Percentiles rank a stretch among this genome's conserved stretches.
Evolutionary conservation across 2,329 filamentous ascomycete genomes (phyloP).

Genomic region (Fusarium poae): DNA sequence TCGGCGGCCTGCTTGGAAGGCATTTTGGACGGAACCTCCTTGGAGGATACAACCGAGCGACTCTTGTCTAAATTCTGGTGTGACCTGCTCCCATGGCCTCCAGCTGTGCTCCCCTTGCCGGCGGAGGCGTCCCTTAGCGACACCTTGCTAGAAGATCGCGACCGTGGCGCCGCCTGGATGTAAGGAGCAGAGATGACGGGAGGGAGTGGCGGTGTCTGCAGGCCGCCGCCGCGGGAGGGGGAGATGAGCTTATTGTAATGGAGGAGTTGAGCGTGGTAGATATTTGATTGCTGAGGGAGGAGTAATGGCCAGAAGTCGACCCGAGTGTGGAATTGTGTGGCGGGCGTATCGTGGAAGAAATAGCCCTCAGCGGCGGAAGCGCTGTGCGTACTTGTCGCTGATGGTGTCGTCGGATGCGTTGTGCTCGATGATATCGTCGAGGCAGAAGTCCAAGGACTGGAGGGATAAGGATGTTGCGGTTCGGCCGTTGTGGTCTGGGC

Average conservation of each 20-base stretch:
- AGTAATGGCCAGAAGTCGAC: conserved; percentile 69
- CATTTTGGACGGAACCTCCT: conserved; percentile 67
- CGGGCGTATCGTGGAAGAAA: conserved; percentile 49
- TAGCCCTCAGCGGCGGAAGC: conserved; percentile 51
- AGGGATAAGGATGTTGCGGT: conserved; percentile 56
- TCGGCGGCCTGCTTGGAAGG: conserved; percentile 58
- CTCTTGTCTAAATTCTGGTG: conserved; percentile 70
- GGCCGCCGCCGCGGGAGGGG: conserved; percentile 66
- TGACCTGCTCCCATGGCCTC: conserved; percentile 75
- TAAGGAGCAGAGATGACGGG: conserved; percentile 68
- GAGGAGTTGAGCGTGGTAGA: conserved; percentile 72
- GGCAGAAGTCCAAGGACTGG: conserved; percentile 50
- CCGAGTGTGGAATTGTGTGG: conserved; percentile 57
- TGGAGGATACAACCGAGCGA: conserved; percentile 71
- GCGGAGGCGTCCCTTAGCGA: conserved; percentile 65
- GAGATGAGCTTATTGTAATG: conserved; percentile 76
- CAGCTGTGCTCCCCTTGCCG: conserved; percentile 63
- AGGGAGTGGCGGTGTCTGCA: conserved; percentile 68
- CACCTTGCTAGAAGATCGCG: conserved; percentile 71
- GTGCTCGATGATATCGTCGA: conserved; percentile 48
- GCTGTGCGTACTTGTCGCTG: conserved; percentile 47
- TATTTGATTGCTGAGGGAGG: conserved; percentile 69
- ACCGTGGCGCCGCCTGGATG: conserved; percentile 68
- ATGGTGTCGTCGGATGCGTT: conserved; percentile 45
- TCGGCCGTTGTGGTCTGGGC: conserved; percentile 55